Base-by-base conservation (phyloP, 768 basidiomycete species). In the Cystofilobasidium macerans region DNA sequence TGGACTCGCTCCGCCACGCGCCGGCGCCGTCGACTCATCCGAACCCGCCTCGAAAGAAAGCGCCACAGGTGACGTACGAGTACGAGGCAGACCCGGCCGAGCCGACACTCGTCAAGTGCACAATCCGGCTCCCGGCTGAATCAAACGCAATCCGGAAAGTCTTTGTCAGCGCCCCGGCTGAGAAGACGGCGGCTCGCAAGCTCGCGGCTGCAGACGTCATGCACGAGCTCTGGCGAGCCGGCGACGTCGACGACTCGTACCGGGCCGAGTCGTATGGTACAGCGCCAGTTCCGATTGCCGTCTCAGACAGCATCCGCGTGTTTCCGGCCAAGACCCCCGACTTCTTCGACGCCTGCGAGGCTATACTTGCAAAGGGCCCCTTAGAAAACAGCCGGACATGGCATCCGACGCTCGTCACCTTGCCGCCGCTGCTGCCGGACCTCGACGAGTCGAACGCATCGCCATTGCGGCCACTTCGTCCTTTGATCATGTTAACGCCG, bases 231-330 rank as follows among this genome's bases (percentile, higher is more conserved):
- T 66, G 65, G 65, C 26, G 47, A 18, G 59, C 57, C 11, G 59
- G 65, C 38, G 65, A 66, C 53, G 47, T 66, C 48, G 51, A 57
- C 48, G 59, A 66, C 38, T 18, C 42, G 4, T 66, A 53, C 60
- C n/a, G 22, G 14, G 45, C 65, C n/a, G 43, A 57, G 43, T 28
- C 40, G 14, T 11, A 42, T 33, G 38, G 5, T 43, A 32, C 42
- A 22, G 30, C 30, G 45, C 45, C 1, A n/a, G 43, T 7, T 26
- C 45, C 18, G 56, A 11, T 26, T 20, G 32, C 18, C 8, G 8
- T n/a, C 40, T 6, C 36, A 45, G 2, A 54, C 26, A 54, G 32
- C 16, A 57, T 59, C 40, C 36, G 45, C 22, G 16, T 54, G 12
- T 51, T 38, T 30, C 53, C 28, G 38, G 38, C 32, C 40, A 65